Percentiles rank a stretch among this genome's conserved stretches.
Conservation (phyloP, 345 rosid species). For the Stellera chamaejasme region DNA sequence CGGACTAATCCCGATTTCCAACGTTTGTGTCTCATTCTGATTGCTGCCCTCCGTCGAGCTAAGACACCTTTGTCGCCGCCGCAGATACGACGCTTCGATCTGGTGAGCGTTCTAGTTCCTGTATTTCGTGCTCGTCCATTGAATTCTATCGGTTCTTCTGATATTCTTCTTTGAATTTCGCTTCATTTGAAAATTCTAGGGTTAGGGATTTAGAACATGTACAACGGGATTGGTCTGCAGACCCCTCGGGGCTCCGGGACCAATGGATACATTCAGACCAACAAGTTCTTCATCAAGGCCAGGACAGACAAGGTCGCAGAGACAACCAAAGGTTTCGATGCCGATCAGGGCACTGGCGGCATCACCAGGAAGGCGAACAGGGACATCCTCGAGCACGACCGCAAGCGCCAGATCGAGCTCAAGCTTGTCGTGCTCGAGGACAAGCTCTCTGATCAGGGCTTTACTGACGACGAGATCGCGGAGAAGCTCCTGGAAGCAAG, state of each 20-base stretch:
- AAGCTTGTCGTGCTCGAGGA: conserved; percentile 77
- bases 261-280: conserved; percentile 83
- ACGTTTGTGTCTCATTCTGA: too few relatives aligned
- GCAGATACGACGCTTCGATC: too few relatives aligned
- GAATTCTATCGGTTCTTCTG: too few relatives aligned
- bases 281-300: conserved; percentile 73
- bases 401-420: conserved; percentile 89
- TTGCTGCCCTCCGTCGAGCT: too few relatives aligned
- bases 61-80: too few relatives aligned
- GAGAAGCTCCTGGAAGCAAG: conserved; percentile 80
- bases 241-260: conserved; percentile 98
- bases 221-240: conserved; percentile 89
- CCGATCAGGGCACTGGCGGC: conserved; percentile 79
- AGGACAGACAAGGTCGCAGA: conserved; percentile 62
- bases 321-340: conserved; percentile 53
- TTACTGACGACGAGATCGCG: conserved; percentile 68
- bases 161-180: too few relatives aligned
- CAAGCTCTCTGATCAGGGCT: conserved; percentile 73
- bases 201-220: conserved; percentile 34
- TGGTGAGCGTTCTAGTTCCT: too few relatives aligned
- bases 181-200: neutral
- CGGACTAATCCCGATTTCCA: too few relatives aligned
- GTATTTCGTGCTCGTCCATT: too few relatives aligned
- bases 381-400: conserved; percentile 87
- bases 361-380: conserved; percentile 66